Conservation (phyloP, 1,284 basidiomycete genomes). For the Boletus sp. region DNA sequence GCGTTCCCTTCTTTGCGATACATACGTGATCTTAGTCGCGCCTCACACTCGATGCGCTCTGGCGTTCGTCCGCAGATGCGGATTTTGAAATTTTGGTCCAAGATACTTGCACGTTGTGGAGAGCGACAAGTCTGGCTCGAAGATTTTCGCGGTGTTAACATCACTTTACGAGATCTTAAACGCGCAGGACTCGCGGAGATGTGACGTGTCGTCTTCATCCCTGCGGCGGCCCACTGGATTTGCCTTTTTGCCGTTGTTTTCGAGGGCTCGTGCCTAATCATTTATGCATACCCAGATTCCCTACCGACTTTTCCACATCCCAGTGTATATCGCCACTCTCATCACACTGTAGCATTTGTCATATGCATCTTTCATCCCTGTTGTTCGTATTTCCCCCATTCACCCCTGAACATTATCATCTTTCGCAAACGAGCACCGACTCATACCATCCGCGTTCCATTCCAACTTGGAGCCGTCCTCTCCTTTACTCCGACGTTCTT, state of each 20-base stretch:
- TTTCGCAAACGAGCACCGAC: neutral
- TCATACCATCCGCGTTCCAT: slow-evolving; percentile 7
- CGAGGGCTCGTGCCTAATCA: slow-evolving; percentile 5
- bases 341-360: slow-evolving; percentile 30
- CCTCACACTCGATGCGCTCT: slow-evolving; percentile 32
- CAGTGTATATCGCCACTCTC: slow-evolving; percentile 29
- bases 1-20: slow-evolving; percentile 61
- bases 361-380: slow-evolving; percentile 26
- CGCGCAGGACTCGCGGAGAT: slow-evolving; percentile 27
- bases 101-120: slow-evolving; percentile 32
- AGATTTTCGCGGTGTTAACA: slow-evolving; percentile 32
- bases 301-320: slow-evolving; percentile 10
- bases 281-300: slow-evolving; percentile 23
- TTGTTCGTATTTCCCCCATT: neutral
- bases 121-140: slow-evolving; percentile 32
- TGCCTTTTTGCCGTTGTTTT: neutral
- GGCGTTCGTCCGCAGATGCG: slow-evolving; percentile 26
- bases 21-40: slow-evolving; percentile 52
- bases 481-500: slow-evolving; percentile 11
- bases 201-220: slow-evolving; percentile 8
- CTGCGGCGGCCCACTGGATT: neutral
- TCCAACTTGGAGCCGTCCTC: slow-evolving; percentile 12
- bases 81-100: slow-evolving; percentile 33
- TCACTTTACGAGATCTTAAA: slow-evolving; percentile 31
- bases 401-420: slow-evolving; percentile 3